These are phyloP conservation scores for Leccinum sublutescens DNA, from an alignment of 768 basidiomycete genomes.

Conservation along the genomic window DNA sequence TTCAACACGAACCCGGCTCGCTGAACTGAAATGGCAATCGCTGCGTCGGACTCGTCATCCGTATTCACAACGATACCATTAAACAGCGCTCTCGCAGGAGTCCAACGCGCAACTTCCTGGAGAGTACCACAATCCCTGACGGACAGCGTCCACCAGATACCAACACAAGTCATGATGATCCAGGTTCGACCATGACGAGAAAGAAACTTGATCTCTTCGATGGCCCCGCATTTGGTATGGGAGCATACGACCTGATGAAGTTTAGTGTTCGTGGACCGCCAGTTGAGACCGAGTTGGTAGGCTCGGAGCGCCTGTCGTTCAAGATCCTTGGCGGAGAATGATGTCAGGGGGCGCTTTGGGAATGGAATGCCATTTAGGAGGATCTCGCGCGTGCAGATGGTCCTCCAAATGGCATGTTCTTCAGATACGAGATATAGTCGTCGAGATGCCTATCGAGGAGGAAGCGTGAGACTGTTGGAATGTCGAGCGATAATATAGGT, in stretches of 20 bases:
- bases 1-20: constrained; percentile 42
- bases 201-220: constrained; percentile 55
- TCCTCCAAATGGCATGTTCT: constrained; percentile 56
- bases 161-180: constrained; percentile 53
- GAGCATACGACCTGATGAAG: constrained; percentile 20
- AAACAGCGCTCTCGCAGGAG: constrained; percentile 51
- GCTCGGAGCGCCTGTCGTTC: constrained; percentile 45
- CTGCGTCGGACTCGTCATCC: constrained; percentile 42
- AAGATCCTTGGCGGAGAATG: constrained; percentile 42
- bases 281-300: constrained; percentile 47
- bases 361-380: constrained; percentile 51
- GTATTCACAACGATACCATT: constrained; percentile 51
- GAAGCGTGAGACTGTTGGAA: background rate
- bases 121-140: constrained; percentile 47
- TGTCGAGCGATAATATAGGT: background rate
- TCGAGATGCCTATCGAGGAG: constrained; percentile 46
- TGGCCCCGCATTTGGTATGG: constrained; percentile 38
- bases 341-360: constrained; percentile 35
- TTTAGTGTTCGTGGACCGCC: constrained; percentile 34
- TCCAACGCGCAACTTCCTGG: constrained; percentile 46
- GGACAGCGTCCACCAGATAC: constrained; percentile 58
- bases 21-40: constrained; percentile 50
- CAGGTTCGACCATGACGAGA: constrained; percentile 43
- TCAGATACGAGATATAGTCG: constrained; percentile 44
- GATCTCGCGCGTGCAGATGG: constrained; percentile 45